Percentiles rank a stretch among this genome's conserved stretches.
These are phyloP conservation scores for Jaminaea rosea DNA, from an alignment of 1,284 basidiomycete species.

Conservation along the genomic window DNA sequence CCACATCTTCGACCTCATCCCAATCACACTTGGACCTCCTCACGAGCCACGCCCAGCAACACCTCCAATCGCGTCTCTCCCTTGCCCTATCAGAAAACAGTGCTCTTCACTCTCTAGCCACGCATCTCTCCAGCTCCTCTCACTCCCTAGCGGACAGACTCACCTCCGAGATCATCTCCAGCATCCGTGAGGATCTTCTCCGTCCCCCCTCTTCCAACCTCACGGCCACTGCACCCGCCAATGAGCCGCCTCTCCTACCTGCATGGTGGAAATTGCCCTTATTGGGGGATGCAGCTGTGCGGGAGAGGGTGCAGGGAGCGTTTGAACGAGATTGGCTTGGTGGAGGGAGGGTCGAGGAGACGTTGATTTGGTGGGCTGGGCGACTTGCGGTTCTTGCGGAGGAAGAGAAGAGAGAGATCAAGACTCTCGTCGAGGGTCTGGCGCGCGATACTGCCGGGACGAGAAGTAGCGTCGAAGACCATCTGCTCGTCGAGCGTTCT, in stretches of 20 bases:
- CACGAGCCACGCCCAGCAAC: not conserved
- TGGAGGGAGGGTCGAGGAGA: not conserved
- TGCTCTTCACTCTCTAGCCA: not conserved
- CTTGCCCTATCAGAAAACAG: not conserved
- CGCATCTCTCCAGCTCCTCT: not conserved
- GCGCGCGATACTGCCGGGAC: not conserved
- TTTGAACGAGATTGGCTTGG: not conserved
- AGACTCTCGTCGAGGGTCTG: not conserved
- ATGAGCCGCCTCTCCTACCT: not conserved
- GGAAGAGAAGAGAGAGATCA: not conserved
- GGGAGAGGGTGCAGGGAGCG: not conserved
- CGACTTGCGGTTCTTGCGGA: not conserved
- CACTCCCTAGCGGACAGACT: not conserved
- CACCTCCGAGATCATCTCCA: not conserved
- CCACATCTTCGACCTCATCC: too few species aligned
- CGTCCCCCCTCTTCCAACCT: not conserved
- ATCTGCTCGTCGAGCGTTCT: not conserved
- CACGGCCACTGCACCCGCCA: not conserved
- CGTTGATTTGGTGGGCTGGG: not conserved
- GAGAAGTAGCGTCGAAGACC: not conserved
- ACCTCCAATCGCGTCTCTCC: not conserved
- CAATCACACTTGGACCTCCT: not conserved
- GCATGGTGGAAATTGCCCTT: conserved; percentile 1
- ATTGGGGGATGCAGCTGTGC: not conserved
- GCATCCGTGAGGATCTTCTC: not conserved